Base-by-base conservation (phyloP, 441 rosid genomes). In the Erysimum cheiri region DNA sequence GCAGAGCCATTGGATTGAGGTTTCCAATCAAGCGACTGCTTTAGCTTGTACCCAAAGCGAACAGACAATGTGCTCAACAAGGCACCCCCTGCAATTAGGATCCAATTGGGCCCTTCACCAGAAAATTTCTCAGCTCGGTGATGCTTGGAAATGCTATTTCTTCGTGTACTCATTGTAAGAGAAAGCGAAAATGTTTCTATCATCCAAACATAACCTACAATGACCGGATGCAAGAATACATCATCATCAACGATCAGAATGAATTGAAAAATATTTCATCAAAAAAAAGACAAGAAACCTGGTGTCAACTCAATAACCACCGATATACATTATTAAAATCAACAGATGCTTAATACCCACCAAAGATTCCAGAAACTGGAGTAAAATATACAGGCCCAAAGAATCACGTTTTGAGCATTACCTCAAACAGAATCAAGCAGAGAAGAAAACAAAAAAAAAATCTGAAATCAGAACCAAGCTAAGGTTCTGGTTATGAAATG, bases 31-130 rank as follows among this genome's bases (percentile, higher is more conserved):
- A 83, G 74, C 11, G 84, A 76, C 84, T 85, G 99, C 80, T 85
- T 94, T 64, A 94, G 86, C 87, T 88, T 91, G 87, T 66, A 92
- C 55, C 94, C 99, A 64, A 94, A 83, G 49, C 87, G 98, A 77
- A 94, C 74, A 13, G 99, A 87, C 80, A 94, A 72, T 6, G 99
- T 94, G 80, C 97, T 92, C 67, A 94, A 64, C 80, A 94, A 86
- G 58, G 99, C 96, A 56, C 98, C 96, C 3, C 98, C 98, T 0
- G 96, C 99, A 59, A 94, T 87, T 3, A 94, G 88, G 60, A 94
- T 77, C 99, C 99, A 94, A 62, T 88, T 88, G 3, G 90, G 92
- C 24, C 97, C 90, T 71, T 80, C 80, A 14, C 76, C 85, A 75
- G 75, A 85, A 67, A 76, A 26, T 35, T 41, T 64, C 29, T 72